phyloP scores from a whole-genome alignment of 257 asterid genomes.

The Salvia miltiorrhiza region DNA sequence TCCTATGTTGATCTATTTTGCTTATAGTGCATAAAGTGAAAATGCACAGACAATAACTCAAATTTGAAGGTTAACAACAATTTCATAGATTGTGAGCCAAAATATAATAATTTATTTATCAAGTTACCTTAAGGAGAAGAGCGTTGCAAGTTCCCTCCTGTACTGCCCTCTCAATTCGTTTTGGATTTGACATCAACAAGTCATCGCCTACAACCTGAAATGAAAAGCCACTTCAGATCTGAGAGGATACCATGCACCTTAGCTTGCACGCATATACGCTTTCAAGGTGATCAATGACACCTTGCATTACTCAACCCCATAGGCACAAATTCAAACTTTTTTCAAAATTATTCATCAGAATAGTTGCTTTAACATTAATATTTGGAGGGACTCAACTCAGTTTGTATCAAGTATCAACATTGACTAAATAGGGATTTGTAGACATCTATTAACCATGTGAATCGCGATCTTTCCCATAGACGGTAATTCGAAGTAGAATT shows the following conservation, averaged over 20 bases:
- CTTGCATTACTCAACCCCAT: not conserved
- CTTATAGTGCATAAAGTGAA: not conserved
- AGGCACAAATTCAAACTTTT: not conserved
- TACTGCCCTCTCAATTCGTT: conserved; percentile 87
- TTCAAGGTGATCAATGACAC: not conserved
- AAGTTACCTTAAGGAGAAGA: conserved; percentile 78
- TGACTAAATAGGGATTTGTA: not conserved
- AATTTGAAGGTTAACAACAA: not conserved
- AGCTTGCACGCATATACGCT: conserved; percentile 1
- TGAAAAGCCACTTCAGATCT: conserved; percentile 6
- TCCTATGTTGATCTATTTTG: not conserved
- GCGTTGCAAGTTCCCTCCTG: conserved; percentile 83
- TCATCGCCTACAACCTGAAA: conserved; percentile 93
- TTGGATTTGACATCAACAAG: conserved; percentile 81
- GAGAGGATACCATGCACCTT: not conserved
- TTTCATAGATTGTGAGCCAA: not conserved
- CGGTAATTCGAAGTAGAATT: not conserved
- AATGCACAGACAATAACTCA: conserved; percentile 9
- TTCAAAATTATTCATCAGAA: not conserved
- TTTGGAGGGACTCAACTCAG: not conserved
- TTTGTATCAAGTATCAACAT: conserved; percentile 11
- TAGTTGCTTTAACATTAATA: not conserved
- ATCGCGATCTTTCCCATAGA: not conserved
- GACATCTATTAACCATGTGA: not conserved
- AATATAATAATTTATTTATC: conserved; percentile 15